Evolutionary conservation across 2,329 filamentous ascomycete genomes (phyloP).

Genomic region (Coniochaeta sp.): DNA sequence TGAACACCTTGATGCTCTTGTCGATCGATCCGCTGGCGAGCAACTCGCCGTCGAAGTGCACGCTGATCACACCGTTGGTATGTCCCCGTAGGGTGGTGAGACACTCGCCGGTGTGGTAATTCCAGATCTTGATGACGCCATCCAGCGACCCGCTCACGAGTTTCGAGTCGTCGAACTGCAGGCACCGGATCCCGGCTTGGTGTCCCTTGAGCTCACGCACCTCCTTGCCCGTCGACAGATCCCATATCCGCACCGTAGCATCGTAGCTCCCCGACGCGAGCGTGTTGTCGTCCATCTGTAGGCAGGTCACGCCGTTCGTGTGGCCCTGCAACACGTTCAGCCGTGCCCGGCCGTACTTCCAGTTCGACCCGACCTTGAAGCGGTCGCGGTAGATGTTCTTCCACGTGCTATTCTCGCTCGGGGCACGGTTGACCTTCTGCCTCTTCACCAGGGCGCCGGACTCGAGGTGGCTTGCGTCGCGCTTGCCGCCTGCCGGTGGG

Average conservation of each 20-base stretch:
- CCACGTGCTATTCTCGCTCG: conserved; percentile 43
- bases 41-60: conserved; percentile 80
- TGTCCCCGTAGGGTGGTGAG: conserved; percentile 77
- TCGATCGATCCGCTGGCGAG: conserved; percentile 88
- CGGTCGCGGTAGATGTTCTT: conserved; percentile 93
- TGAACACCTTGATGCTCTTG: conserved; percentile 85
- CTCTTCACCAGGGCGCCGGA: conserved; percentile 24
- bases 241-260: conserved; percentile 91
- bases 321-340: conserved; percentile 80
- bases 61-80: conserved; percentile 71
- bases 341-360: conserved; percentile 89
- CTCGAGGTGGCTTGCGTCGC: conserved; percentile 21
- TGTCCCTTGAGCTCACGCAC: conserved; percentile 82
- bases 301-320: conserved; percentile 70
- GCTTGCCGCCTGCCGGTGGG: conserved; percentile 21
- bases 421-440: conserved; percentile 20
- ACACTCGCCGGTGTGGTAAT: conserved; percentile 87
- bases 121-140: conserved; percentile 86
- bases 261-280: conserved; percentile 95
- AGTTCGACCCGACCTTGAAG: conserved; percentile 94
- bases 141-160: conserved; percentile 87
- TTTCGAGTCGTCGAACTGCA: conserved; percentile 90
- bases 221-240: conserved; percentile 80
- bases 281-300: conserved; percentile 75
- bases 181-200: conserved; percentile 71